Evolutionary conservation across 352 stramenopile species (phyloP), one percentile per base, ranked within the genome.

Genomic region (Aphanomyces stellatus): DNA sequence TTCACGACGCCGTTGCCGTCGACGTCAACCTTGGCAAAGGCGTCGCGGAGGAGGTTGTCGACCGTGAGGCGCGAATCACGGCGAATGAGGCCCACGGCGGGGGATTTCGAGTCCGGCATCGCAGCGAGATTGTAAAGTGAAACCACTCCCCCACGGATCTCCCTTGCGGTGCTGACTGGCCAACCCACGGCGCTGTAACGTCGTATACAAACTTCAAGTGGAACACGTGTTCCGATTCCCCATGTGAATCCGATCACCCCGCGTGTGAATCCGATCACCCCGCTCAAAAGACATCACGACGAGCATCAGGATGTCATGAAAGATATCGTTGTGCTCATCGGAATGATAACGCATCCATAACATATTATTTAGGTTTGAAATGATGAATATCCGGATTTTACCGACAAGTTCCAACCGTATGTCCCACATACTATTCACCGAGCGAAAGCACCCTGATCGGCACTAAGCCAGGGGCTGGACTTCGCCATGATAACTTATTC

Each of bases 1-100:
- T 87, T 74, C 40, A 93, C 84, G 25, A 78, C 77, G 63, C 84
- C 84, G 67, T 90, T 81, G 51, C 77, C 70, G 65, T 91, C 73
- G n/a, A 72, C 71, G 71, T 93, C 84, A 13, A 91, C 74, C 51
- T 80, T 81, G 64, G 83, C 78, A 73, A 93, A 93, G 19, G 84
- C 75, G 37, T 91, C 82, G 43, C 74, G 78, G 49, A 93, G 72
- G 31, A 93, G 72, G 41, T 80, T 70, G 71, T 93, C 84, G 13
- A 93, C 84, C 5, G 84, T 90, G 49, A 90, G 69, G 59, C 84
- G 84, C 71, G 84, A 93, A 69, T 81, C 88, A 77, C 84, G 82
- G 42, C 84, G 84, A 69, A 91, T 72, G 41, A 93, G 34, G 41
- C 19, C 43, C n/a, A n/a, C n/a, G 11, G 40, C 62, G 59, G 59